Base-by-base conservation (phyloP, 1,284 basidiomycete genomes). In the Takashimella koratensis region DNA sequence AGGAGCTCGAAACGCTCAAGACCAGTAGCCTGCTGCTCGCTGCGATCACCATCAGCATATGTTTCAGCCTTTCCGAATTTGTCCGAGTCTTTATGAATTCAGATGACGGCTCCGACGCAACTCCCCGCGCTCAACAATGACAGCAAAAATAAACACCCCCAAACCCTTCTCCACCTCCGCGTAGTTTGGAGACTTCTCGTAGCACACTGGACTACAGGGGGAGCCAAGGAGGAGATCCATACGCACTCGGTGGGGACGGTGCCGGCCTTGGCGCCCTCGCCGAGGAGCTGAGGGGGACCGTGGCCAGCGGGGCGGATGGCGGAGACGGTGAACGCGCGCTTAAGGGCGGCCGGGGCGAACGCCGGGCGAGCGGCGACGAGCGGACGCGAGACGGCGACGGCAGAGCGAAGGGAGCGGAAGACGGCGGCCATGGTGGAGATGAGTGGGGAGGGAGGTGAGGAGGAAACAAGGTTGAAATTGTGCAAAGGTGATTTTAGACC, bases 1-100 rank as follows among this genome's bases (percentile, higher is more conserved):
- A 97, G 79, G 49, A 96, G 80, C 79, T 98, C 90, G 73, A 94
- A 85, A 77, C 95, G 90, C 79, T 97, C 94, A 57, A 97, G 82
- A 85, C 95, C 94, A 63, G 95, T 98, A 25, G 94, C 84, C 79
- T 98, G 95, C 66, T 89, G 82, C 70, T 87, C 82, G 78, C 75
- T 76, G 57, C 42, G 25, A 24, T n/a, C n/a, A n/a, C 26, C 39
- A 36, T 58, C 26, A 56, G 54, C 16, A n/a, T 22, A 16, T 10
- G n/a, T 10, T 13, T 23, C 21, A 24, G 41, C 41, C 4, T 3
- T 42, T 19, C 19, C 19, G 19, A 42, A 42, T 8, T 19, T 20
- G 19, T 42, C 6, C 6, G 19, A 22, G n/a, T 5, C 6, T 5
- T 10, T 6, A 22, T 22, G 2, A 20, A 6, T 8, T 8, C n/a